Evolutionary conservation across 169 alveolate genomes (phyloP), one percentile per base, ranked within the genome.

Genomic region (Neospora caninum): DNA sequence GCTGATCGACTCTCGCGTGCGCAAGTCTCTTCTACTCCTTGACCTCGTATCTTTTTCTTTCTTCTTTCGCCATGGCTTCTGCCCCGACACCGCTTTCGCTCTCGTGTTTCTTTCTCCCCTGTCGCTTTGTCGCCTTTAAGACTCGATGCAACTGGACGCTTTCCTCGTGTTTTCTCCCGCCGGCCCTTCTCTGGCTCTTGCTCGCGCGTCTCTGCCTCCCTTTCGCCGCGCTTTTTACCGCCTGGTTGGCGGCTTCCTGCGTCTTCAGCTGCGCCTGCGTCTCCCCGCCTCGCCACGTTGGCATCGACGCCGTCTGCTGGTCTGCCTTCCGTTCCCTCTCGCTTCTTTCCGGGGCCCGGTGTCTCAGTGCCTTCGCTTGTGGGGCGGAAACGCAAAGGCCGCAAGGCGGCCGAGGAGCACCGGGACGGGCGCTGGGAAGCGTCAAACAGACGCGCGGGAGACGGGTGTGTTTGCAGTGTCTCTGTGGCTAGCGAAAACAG

Each of bases 41-140:
- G 4, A 13, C 58, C 4, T 49, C 13, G 58, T 4, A 49, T 9
- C 73, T 64, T 78, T 25, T 78, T 78, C 86, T n/a, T 78, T n/a
- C n/a, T 78, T 38, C 86, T 18, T 25, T 78, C 86, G 10, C 86
- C 86, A 2, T 43, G 86, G 86, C 86, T 78, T 38, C 86, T 18
- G 86, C 86, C 86, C 0, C 86, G 86, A n/a, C 86, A 78, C 39
- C 86, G 86, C 45, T 78, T 78, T 20, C 86, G 41, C 86, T 4
- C 45, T 20, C 20, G 1, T 16, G 45, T 1, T n/a, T 78, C 45
- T n/a, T 78, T 38, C 45, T 78, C 49, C 29, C 41, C 42, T 20
- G 20, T n/a, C 29, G 86, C 86, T 78, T 78, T 25, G 7, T 78
- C 29, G 86, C 42, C 49, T 2, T n/a, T 18, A 78, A 10, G 29